Base-by-base conservation (phyloP, 257 asterid genomes). In the Solanum sparsipilum region DNA sequence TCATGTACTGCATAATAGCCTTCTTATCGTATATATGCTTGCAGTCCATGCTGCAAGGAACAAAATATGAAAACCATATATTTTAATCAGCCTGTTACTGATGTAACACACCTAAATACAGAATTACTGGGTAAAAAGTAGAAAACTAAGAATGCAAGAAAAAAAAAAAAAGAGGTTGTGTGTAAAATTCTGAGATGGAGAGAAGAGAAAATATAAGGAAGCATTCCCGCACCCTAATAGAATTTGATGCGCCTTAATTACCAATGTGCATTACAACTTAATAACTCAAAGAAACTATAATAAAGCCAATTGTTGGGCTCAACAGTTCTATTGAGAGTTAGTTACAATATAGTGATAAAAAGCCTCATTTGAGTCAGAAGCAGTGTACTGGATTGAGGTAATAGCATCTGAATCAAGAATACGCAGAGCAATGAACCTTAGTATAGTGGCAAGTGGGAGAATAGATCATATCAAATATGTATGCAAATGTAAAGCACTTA, bases 11-110 rank as follows among this genome's bases (percentile, higher is more conserved):
- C 93, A 92, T 87, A 87, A 97, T 91, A 84, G 94, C 89, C 39
- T 87, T 67, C 92, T 93, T 95, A 86, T 95, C 99, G 87, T 93
- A 97, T 84, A 96, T 90, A 91, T 97, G 99, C 94, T 97, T 97
- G 98, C 99, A 96, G 88, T 96, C 98, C 95, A 89, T 79, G 87
- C 99, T 97, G 92, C 87, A 90, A 82, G 9, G 29, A 88, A 75
- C 83, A 58, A 89, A 81, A 84, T 60, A 84, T 74, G 82, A 52
- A 86, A 25, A 81, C 75, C 21, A 35, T 84, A 15, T 44, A 65
- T 39, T n/a, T 44, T 35, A 44, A 79, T 44, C 67, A 79, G 27
- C 23, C 15, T 13, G n/a, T 56, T 71, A 31, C 60, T 58, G 74
- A 29, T 16, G 7, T 29, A 13, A 46, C 68, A 81, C 6, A 5